A percentile compares a stretch with the other conserved stretches of the same genome.
These are phyloP conservation scores for Elaeagnus macrophylla DNA, from an alignment of 306 rosid genomes.

Conservation along the genomic window DNA sequence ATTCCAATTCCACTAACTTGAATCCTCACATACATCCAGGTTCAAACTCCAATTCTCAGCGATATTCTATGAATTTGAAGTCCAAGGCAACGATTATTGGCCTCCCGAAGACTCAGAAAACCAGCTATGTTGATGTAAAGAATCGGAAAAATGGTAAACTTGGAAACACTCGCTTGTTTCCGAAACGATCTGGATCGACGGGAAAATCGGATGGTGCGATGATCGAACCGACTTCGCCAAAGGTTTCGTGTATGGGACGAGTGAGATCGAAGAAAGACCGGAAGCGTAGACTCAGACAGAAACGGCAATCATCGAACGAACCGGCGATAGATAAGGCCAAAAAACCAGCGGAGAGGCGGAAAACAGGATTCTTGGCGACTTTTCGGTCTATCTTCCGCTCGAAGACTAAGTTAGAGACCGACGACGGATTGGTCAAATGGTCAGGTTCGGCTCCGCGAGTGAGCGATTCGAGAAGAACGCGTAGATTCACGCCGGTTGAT, in stretches of 20 bases:
- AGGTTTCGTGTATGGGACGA: conserved; percentile 91
- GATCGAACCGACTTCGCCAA: conserved; percentile 81
- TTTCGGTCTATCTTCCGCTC: conserved; percentile 48
- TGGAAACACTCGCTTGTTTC: conserved; percentile 46
- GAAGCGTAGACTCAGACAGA: conserved; percentile 44
- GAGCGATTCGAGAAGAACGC: conserved; percentile 9
- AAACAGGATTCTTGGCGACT: conserved; percentile 50
- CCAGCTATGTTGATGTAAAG: conserved; percentile 39
- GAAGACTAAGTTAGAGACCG: conserved; percentile 19
- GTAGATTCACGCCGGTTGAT: conserved; percentile 12
- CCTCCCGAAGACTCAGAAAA: conserved; percentile 74
- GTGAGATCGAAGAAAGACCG: conserved; percentile 78
- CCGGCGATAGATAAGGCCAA: conserved; percentile 21
- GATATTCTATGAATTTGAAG: conserved; percentile 53
- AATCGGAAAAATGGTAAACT: conserved; percentile 39
- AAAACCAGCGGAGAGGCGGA: conserved; percentile 25
- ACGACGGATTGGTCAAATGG: conserved; percentile 2
- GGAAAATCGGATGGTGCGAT: conserved; percentile 44
- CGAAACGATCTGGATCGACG: conserved; percentile 49
- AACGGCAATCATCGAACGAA: conserved; percentile 30
- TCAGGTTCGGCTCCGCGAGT: conserved; percentile 21
- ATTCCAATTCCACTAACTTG: conserved; percentile 35
- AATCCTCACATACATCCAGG: conserved; percentile 31
- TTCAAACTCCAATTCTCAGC: conserved; percentile 53
- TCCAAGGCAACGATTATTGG: conserved; percentile 68